Percentiles rank a stretch among this genome's conserved stretches.
phyloP scores from a whole-genome alignment of 108 stramenopile genomes.

The Skeletonema grethae region DNA sequence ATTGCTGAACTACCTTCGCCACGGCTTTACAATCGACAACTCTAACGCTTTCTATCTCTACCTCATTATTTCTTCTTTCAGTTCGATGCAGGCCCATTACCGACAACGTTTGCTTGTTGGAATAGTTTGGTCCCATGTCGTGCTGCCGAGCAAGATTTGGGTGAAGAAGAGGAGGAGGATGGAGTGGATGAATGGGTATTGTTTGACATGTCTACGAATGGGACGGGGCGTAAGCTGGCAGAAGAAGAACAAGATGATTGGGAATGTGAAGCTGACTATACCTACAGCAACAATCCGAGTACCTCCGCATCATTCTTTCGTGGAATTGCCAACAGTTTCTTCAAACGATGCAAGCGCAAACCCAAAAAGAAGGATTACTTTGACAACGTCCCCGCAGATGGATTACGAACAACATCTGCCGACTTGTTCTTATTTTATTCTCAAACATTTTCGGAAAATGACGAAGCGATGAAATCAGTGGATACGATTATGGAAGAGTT shows the following conservation, averaged over 20 bases:
- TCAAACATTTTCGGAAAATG: constrained; percentile 62
- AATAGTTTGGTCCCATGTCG: constrained; percentile 58
- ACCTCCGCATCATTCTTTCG: constrained; percentile 13
- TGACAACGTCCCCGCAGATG: constrained; percentile 34
- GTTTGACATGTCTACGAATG: constrained; percentile 38
- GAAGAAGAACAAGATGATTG: constrained; percentile 25
- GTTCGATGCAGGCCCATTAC: constrained; percentile 64
- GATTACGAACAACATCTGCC: constrained; percentile 16
- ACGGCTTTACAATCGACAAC: too few relatives aligned
- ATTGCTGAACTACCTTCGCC: too few relatives aligned
- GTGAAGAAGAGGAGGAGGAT: constrained; percentile 38
- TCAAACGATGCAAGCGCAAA: constrained; percentile 31
- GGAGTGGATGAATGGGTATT: constrained; percentile 56
- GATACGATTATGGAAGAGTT: constrained; percentile 64
- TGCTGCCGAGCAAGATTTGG: constrained; percentile 52
- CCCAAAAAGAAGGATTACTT: constrained; percentile 22
- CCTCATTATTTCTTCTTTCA: too few relatives aligned
- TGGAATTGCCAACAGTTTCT: constrained; percentile 16
- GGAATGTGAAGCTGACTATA: constrained; percentile 34
- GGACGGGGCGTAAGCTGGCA: constrained; percentile 19
- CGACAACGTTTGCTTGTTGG: constrained; percentile 62
- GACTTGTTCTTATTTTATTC: constrained; percentile 70
- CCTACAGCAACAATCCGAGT: neutral
- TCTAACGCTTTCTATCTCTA: too few relatives aligned
- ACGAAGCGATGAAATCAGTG: constrained; percentile 59